These are phyloP conservation scores for Pseudogymnoascus sp. DNA, from an alignment of 2,329 filamentous ascomycete genomes.

Conservation along the genomic window DNA sequence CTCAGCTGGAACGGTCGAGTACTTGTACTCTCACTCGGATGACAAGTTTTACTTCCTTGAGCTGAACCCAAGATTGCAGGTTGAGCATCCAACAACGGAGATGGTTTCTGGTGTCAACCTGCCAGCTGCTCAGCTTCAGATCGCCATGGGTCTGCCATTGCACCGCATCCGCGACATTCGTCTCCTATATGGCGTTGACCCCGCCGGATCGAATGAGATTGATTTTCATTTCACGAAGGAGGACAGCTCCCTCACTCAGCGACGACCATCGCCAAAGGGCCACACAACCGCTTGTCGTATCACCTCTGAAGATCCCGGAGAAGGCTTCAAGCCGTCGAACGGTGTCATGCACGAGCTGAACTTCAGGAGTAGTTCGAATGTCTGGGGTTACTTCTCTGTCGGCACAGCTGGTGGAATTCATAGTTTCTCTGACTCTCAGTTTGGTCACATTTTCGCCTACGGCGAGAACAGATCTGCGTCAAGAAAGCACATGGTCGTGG, in stretches of 20 bases:
- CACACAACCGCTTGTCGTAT: slow-evolving; percentile 98
- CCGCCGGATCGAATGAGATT: slow-evolving; percentile 75
- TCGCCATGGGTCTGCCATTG: slow-evolving; percentile 96
- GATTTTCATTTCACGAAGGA: slow-evolving; percentile 94
- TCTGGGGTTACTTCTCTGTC: slow-evolving; percentile 99
- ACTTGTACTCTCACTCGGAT: slow-evolving; percentile 94
- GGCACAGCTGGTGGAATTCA: slow-evolving; percentile 94
- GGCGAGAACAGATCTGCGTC: slow-evolving; percentile 95
- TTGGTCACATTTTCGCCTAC: slow-evolving; percentile 98
- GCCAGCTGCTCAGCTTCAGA: slow-evolving; percentile 92
- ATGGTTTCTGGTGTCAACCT: slow-evolving; percentile 98
- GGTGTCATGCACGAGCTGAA: slow-evolving; percentile 99
- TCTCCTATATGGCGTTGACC: slow-evolving; percentile 90
- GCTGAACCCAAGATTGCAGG: slow-evolving; percentile 96
- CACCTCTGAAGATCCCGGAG: slow-evolving; percentile 95
- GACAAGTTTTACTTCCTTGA: slow-evolving; percentile 99
- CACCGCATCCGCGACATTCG: slow-evolving; percentile 95
- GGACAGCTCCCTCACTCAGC: slow-evolving; percentile 73
- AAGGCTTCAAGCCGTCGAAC: slow-evolving; percentile 98
- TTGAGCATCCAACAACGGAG: slow-evolving; percentile 98
- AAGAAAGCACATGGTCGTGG: slow-evolving; percentile 98
- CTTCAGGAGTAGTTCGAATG: slow-evolving; percentile 96
- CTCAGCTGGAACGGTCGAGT: slow-evolving; percentile 96
- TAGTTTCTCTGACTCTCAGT: slow-evolving; percentile 98
- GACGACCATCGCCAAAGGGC: slow-evolving; percentile 85